Conservation (phyloP, 75 land plant species). For the Pinus taeda region DNA sequence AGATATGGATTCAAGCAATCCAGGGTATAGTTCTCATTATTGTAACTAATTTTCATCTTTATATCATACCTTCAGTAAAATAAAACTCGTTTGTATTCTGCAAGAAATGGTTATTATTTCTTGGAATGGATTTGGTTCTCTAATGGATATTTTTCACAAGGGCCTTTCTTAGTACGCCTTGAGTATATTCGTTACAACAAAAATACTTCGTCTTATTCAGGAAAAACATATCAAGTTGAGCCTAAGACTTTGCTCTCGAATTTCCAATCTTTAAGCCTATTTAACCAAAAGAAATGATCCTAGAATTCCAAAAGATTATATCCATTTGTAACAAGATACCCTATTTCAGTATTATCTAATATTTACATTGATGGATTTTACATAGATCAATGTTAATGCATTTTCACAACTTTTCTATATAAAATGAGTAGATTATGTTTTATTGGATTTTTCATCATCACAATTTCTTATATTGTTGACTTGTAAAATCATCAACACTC, state of each 20-base stretch:
- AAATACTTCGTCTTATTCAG: constrained; percentile 81
- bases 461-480: too few relatives aligned
- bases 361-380: not conserved
- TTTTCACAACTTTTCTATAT: not conserved
- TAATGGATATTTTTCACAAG: constrained; percentile 38
- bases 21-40: not conserved
- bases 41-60: not conserved
- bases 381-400: not conserved
- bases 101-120: constrained; percentile 84
- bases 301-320: too few relatives aligned
- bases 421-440: too few relatives aligned
- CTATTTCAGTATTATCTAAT: not conserved
- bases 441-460: too few relatives aligned
- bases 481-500: too few relatives aligned
- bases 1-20: constrained; percentile 42
- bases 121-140: constrained; percentile 52
- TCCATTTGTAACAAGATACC: too few relatives aligned
- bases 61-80: not conserved
- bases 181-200: constrained; percentile 92
- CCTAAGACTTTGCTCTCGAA: not conserved
- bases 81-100: not conserved
- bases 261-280: not conserved
- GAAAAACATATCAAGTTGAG: constrained; percentile 25
- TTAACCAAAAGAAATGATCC: too few relatives aligned
- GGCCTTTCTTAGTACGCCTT: constrained; percentile 44